These are phyloP conservation scores for Geotrichum reessii DNA, from an alignment of 1,139 yeast species.

Conservation along the genomic window DNA sequence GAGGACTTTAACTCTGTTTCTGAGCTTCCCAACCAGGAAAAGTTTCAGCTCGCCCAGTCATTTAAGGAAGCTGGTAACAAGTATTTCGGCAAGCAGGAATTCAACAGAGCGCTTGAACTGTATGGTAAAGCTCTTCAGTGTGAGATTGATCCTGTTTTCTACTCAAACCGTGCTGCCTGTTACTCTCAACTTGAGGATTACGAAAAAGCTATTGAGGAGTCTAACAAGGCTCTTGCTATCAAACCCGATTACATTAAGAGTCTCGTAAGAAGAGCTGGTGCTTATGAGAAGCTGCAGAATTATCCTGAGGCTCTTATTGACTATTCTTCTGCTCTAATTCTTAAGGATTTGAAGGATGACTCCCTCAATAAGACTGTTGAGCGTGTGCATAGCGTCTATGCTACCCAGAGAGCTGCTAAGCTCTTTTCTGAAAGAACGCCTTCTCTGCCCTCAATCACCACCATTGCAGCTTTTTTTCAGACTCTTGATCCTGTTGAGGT, in stretches of 20 bases:
- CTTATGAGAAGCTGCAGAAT: constrained; percentile 73
- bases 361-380: constrained; percentile 78
- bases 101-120: constrained; percentile 64
- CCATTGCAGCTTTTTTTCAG: constrained; percentile 79
- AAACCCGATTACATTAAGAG: constrained; percentile 94
- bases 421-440: constrained; percentile 49
- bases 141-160: constrained; percentile 75
- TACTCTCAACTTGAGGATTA: constrained; percentile 74
- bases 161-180: constrained; percentile 93
- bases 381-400: constrained; percentile 74
- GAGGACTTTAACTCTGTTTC: constrained; percentile 40
- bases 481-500: constrained; percentile 47
- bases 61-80: constrained; percentile 88
- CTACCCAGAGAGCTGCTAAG: constrained; percentile 51
- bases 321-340: constrained; percentile 59
- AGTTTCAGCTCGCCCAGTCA: constrained; percentile 63
- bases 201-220: constrained; percentile 79
- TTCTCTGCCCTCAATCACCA: constrained; percentile 77
- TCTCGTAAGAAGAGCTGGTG: constrained; percentile 60
- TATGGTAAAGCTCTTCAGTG: constrained; percentile 73
- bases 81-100: constrained; percentile 59
- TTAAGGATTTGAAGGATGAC: constrained; percentile 57
- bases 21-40: constrained; percentile 47
- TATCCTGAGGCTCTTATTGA: constrained; percentile 87
- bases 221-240: constrained; percentile 75